Percentiles rank a stretch among this genome's conserved stretches.
Conservation (phyloP, 306 rosid genomes). For the Herpetospermum pedunculosum region DNA sequence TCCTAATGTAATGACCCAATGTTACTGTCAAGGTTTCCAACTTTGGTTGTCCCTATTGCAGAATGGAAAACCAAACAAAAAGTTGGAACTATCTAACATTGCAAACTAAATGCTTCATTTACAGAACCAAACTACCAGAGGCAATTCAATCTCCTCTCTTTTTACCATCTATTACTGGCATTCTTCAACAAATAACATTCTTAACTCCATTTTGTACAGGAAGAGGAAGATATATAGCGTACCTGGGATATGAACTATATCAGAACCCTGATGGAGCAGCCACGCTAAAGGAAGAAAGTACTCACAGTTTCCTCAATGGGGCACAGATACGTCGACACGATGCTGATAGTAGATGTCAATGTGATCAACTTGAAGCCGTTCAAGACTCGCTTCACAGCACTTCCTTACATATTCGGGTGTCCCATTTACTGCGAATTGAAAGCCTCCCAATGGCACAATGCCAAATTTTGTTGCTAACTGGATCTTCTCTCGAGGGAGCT, state of each 20-base stretch:
- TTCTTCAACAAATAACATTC: background rate
- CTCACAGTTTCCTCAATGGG: constrained; percentile 80
- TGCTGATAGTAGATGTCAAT: constrained; percentile 81
- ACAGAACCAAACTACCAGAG: too few species aligned
- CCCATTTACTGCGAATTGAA: constrained; percentile 29
- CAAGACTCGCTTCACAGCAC: constrained; percentile 58
- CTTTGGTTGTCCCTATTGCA: constrained; percentile 41
- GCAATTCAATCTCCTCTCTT: too few species aligned
- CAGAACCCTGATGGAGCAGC: constrained; percentile 52
- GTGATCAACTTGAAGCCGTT: constrained; percentile 53
- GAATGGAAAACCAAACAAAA: background rate
- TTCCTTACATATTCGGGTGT: constrained; percentile 61
- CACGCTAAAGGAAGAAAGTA: constrained; percentile 24
- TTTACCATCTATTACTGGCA: background rate
- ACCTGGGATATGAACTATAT: constrained; percentile 44
- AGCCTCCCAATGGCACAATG: constrained; percentile 8
- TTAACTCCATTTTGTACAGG: background rate
- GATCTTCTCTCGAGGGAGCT: constrained; percentile 50
- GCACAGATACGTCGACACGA: constrained; percentile 53
- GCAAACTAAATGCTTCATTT: too few species aligned
- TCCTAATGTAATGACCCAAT: constrained; percentile 35
- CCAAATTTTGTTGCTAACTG: constrained; percentile 70
- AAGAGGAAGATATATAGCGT: background rate
- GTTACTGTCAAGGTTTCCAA: constrained; percentile 47
- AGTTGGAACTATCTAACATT: background rate